Base-by-base conservation (phyloP, 2,329 filamentous ascomycete genomes). In the Talaromyces atroroseus region DNA sequence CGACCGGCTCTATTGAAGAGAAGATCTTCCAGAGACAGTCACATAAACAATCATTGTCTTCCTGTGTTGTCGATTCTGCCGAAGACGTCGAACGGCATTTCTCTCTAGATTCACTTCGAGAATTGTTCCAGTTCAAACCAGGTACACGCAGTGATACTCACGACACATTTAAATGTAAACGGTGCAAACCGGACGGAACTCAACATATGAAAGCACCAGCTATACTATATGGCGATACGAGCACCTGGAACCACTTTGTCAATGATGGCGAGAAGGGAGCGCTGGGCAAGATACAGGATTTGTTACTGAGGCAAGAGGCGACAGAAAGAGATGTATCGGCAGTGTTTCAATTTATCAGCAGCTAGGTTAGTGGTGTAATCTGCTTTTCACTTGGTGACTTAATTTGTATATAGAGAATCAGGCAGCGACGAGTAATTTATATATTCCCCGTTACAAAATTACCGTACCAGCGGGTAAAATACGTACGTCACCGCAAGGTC, bases 11-110 rank as follows among this genome's bases (percentile, higher is more conserved):
- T 0, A 99, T 99, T 60, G 94, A 99, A 69, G 94, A 99, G 74
- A 99, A 99, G 76, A 96, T 99, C 64, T 99, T 99, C 76, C 94
- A 99, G 73, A 87, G 95, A 10, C 94, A 99, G 69, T 95, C 90
- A 0, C 95, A 99, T 78, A 99, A 99, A 74, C 94, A 99, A 74
- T 95, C 90, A 7, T 79, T 99, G 1, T 97, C 92, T 0, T 95
- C 90, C 0, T 96, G 92, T 65, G 94, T 99, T 4, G 94, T 99
- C 7, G 94, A 99, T 72, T 92, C 89, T 2, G 92, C 90, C 1
- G 92, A 99, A 73, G 94, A 99, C 63, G 94, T 99, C 1, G 94
- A 99, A 74, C 85, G 94, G 3, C 94, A 99, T 74, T 99, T 99
- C 74, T 92, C 88, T 14, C 79, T 95, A 1, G 94, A 97, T 68